These are phyloP conservation scores for Pseudogymnoascus sp. DNA, from an alignment of 2,329 filamentous ascomycete species.

Conservation along the genomic window DNA sequence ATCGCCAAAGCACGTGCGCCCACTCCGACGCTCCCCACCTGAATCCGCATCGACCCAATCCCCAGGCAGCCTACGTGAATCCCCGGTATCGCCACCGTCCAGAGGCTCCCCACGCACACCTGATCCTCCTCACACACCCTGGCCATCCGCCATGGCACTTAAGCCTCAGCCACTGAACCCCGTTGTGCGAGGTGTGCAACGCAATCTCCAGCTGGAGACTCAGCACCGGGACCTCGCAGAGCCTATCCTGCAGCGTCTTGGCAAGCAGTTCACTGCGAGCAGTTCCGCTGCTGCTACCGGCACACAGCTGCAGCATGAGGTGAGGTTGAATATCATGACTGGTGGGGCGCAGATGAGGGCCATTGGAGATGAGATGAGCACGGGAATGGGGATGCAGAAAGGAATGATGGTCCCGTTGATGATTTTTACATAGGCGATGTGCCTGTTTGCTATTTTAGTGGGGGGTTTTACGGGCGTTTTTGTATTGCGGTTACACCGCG, in stretches of 20 bases:
- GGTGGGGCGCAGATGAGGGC: neutral
- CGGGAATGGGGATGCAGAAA: neutral
- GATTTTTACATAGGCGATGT: neutral
- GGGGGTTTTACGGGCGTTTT: neutral
- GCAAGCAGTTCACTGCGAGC: slow-evolving; percentile 41
- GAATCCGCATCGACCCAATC: slow-evolving; percentile 29
- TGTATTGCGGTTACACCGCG: neutral
- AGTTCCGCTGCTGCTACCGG: slow-evolving; percentile 8
- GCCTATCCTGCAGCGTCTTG: slow-evolving; percentile 51
- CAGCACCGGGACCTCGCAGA: slow-evolving; percentile 49
- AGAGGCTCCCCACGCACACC: neutral
- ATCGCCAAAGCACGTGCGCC: neutral
- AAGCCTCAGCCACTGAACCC: slow-evolving; percentile 16
- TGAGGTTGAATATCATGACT: neutral
- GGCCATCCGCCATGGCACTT: neutral
- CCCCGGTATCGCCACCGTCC: neutral
- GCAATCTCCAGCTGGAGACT: slow-evolving; percentile 50
- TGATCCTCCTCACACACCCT: neutral
- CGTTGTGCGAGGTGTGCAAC: slow-evolving; percentile 50
- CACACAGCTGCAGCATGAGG: neutral
- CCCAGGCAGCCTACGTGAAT: neutral
- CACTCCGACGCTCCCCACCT: neutral
- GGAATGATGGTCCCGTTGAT: slow-evolving; percentile 3
- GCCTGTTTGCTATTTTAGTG: neutral
- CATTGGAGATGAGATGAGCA: neutral